Base-by-base conservation (phyloP, 768 basidiomycete species). In the Russula earlei region DNA sequence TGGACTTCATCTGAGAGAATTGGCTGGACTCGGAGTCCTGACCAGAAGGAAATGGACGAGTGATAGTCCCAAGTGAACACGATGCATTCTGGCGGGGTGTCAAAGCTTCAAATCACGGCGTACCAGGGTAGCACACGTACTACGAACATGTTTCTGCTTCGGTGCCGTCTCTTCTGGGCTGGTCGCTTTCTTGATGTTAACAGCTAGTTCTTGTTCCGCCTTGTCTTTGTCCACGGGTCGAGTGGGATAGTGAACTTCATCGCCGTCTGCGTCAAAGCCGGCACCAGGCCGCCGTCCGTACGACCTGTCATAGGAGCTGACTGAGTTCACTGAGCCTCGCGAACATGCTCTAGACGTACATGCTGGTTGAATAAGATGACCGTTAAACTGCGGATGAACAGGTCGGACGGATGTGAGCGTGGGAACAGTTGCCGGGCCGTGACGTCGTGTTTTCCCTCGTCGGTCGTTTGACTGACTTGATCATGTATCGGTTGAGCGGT, bases 51-150 rank as follows among this genome's bases (percentile, higher is more conserved):
- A 64, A 91, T 84, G 34, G 94, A 97, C 19, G 93, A 89, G 66
- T 97, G 94, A 66, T 98, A 98, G 70, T 99, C 96, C 94, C 94
- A 97, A 7, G 96, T 98, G 70, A 93, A 99, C 24, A 98, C 91
- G 68, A 99, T 97, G 65, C 89, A 91, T 75, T 97, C 95, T 98
- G 69, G n/a, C 10, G 9, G 31, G 20, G 37, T 15, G 37, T 48
- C 34, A 59, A 36, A 45, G 12, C 15, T n/a, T 15, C 55, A 55
- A 34, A 42, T 49, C 24, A 54, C 25, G 46, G 40, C 54, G 11
- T 1, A 14, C 17, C 14, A 24, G 9, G 37, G 4, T 0, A 27
- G 49, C 20, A 48, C 41, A 77, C 86, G 69, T 72, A 97, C 95
- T 98, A 69, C 96, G 83, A 65, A 99, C 96, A 68, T 99, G 96